Conservation (phyloP, 257 asterid genomes). For the Datura wrightii region DNA sequence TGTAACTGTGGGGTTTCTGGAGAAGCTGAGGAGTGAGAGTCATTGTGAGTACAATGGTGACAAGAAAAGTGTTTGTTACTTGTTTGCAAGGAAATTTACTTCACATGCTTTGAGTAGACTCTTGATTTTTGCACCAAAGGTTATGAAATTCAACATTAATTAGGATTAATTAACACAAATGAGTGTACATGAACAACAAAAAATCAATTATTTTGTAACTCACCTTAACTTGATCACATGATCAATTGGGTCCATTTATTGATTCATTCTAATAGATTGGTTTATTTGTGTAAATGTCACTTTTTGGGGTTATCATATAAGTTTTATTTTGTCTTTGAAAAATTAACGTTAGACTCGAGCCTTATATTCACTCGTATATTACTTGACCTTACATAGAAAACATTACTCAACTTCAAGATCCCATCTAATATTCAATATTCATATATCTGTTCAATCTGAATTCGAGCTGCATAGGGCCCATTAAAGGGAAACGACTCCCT, state of each 20-base stretch:
- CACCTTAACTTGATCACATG: not conserved
- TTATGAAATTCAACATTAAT: conserved; percentile 65
- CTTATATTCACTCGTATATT: no score
- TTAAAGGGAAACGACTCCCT: no score
- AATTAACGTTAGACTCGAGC: no score
- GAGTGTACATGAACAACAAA: not conserved
- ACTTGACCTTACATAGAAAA: no score
- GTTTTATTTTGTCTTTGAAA: no score
- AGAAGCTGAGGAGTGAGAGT: conserved; percentile 55
- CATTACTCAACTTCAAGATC: no score
- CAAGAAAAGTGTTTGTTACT: conserved; percentile 53
- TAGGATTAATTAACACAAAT: conserved; percentile 5
- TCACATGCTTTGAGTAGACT: conserved; percentile 63
- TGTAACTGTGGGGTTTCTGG: conserved; percentile 54
- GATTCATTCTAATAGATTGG: not conserved
- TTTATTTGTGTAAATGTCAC: no score
- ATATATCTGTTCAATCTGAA: no score
- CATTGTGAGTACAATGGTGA: conserved; percentile 73
- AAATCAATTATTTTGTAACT: not conserved
- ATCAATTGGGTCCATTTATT: not conserved
- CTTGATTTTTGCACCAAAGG: conserved; percentile 67
- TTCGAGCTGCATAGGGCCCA: no score
- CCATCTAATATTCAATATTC: no score
- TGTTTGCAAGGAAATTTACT: conserved; percentile 88
- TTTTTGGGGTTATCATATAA: no score